These are phyloP conservation scores for Aspergillus baeticus DNA, from an alignment of 495 filamentous ascomycete genomes.

Conservation along the genomic window DNA sequence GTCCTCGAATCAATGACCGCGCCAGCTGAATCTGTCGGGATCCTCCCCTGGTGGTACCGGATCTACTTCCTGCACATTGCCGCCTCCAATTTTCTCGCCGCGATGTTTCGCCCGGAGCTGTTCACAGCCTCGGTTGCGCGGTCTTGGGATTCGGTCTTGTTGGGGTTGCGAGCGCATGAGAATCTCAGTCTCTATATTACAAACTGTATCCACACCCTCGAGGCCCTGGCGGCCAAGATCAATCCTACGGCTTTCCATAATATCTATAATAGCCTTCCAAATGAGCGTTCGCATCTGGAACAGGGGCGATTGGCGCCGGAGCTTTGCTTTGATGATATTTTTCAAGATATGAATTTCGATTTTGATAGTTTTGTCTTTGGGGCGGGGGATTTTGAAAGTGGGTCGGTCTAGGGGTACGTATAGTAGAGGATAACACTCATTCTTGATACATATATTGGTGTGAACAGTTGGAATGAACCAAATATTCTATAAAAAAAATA, in stretches of 20 bases:
- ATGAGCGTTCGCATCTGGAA: too few species aligned
- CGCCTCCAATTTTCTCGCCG: conserved; percentile 20
- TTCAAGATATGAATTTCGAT: background rate
- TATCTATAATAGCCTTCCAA: too few species aligned
- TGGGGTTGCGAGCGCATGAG: conserved; percentile 17
- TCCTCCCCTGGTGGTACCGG: conserved; percentile 26
- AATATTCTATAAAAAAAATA: too few species aligned
- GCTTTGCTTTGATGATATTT: background rate
- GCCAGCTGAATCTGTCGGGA: conserved; percentile 14
- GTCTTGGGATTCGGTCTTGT: conserved; percentile 12
- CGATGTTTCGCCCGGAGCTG: conserved; percentile 22
- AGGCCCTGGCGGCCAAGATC: conserved; percentile 5
- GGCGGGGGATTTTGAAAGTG: background rate
- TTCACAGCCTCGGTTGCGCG: conserved; percentile 20
- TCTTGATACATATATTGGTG: background rate
- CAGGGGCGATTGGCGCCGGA: too few species aligned
- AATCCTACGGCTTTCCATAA: too few species aligned
- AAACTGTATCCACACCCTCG: conserved; percentile 19
- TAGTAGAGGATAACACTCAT: background rate
- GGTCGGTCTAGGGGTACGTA: background rate
- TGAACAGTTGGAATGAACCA: too few species aligned
- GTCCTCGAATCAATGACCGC: conserved; percentile 6
- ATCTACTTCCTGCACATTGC: conserved; percentile 29
- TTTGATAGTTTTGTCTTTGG: background rate
- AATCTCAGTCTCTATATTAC: conserved; percentile 18